These are phyloP conservation scores for Gynostemma pentaphyllum DNA, from an alignment of 306 rosid species.

Conservation along the genomic window DNA sequence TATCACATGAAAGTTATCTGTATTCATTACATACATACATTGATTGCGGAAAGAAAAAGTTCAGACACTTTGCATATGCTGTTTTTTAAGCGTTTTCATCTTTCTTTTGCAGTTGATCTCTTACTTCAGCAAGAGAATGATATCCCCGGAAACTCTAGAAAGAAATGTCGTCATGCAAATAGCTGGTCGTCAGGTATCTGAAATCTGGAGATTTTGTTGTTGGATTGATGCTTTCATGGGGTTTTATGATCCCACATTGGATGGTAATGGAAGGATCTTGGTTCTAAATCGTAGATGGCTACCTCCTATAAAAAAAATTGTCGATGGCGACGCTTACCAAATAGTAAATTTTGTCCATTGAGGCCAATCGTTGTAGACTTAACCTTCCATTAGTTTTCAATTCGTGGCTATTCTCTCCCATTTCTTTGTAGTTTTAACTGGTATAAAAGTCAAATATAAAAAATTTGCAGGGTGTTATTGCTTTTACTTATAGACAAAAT, in stretches of 20 bases:
- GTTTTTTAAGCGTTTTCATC: neutral
- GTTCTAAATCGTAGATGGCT: neutral
- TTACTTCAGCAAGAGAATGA: slow-evolving; percentile 58
- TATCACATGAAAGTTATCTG: neutral
- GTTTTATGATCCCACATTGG: neutral
- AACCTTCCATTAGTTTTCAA: neutral
- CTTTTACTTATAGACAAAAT: slow-evolving; percentile 62
- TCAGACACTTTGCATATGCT: neutral
- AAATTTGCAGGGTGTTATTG: slow-evolving; percentile 48
- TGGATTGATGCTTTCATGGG: neutral
- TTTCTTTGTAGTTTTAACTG: neutral
- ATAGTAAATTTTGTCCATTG: neutral
- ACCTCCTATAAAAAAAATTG: too few species aligned
- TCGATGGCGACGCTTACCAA: neutral
- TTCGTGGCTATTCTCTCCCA: neutral
- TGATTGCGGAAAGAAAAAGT: neutral
- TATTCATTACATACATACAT: neutral
- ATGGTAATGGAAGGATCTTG: neutral
- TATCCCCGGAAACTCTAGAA: slow-evolving; percentile 58
- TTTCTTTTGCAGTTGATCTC: slow-evolving; percentile 43
- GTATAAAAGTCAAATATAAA: slow-evolving; percentile 12
- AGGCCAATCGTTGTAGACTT: neutral
- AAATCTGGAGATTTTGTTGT: neutral
- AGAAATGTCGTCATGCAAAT: slow-evolving; percentile 70
- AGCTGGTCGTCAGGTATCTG: slow-evolving; percentile 44